Evolutionary conservation across 164 flowering plant species (phyloP).

Genomic region (Berberis vulgaris): DNA sequence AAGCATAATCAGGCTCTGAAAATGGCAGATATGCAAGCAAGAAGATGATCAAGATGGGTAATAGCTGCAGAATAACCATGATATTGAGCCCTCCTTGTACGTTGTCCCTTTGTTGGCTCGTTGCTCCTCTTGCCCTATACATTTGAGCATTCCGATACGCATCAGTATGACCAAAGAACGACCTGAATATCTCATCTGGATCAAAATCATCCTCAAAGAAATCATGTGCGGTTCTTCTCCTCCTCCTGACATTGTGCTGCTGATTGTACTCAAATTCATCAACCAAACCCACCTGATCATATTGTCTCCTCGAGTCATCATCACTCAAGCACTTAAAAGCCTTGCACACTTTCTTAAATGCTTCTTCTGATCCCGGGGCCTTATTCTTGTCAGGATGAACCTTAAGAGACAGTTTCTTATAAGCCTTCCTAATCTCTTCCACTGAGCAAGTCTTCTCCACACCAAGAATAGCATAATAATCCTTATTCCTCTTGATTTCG

Average conservation of each 20-base stretch:
- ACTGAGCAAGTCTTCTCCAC: conserved; percentile 62
- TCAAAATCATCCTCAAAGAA: conserved; percentile 73
- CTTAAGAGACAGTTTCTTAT: conserved; percentile 80
- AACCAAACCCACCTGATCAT: conserved; percentile 70
- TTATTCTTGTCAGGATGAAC: conserved; percentile 98
- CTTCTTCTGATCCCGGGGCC: conserved; percentile 97
- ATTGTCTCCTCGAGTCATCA: conserved; percentile 66
- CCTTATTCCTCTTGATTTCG: conserved; percentile 51
- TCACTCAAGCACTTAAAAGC: conserved; percentile 95
- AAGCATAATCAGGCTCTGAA: conserved; percentile 80
- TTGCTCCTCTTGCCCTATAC: conserved; percentile 47
- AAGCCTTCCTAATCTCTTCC: conserved; percentile 85
- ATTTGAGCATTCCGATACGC: conserved; percentile 43
- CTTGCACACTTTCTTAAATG: conserved; percentile 82
- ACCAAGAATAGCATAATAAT: conserved; percentile 76
- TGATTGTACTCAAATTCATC: conserved; percentile 71
- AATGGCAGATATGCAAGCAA: conserved; percentile 74
- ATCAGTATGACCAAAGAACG: conserved; percentile 69
- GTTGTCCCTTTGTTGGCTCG: conserved; percentile 40
- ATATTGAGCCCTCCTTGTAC: conserved; percentile 43
- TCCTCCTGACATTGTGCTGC: conserved; percentile 45
- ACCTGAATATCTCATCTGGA: conserved; percentile 87
- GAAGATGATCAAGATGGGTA: conserved; percentile 63
- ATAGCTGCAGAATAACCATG: conserved; percentile 53
- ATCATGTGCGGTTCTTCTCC: conserved; percentile 39